phyloP scores from a whole-genome alignment of 2,329 filamentous ascomycete species.

The Alternaria sp. region DNA sequence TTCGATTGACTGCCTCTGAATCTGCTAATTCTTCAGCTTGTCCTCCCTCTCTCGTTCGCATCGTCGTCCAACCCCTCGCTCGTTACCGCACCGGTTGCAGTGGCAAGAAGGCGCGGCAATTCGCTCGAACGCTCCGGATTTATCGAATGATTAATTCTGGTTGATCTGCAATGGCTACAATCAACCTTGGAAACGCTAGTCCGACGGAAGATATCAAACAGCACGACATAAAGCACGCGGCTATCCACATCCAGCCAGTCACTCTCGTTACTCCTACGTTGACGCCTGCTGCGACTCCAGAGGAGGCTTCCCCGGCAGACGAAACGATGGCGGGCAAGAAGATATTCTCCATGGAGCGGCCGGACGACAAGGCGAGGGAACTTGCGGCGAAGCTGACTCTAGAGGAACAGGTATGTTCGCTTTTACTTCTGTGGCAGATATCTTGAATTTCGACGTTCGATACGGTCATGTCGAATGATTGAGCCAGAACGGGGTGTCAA shows the following conservation, averaged over 20 bases:
- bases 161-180: slow-evolving; percentile 40
- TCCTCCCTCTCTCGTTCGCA: slow-evolving; percentile 12
- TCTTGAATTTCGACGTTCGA: neutral
- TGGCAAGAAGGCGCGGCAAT: slow-evolving; percentile 36
- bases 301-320: slow-evolving; percentile 31
- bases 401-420: slow-evolving; percentile 48
- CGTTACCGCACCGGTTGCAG: slow-evolving; percentile 16
- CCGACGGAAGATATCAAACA: slow-evolving; percentile 31
- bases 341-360: slow-evolving; percentile 37
- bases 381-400: slow-evolving; percentile 45
- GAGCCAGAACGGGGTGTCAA: neutral
- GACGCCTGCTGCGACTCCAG: slow-evolving; percentile 38
- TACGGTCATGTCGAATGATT: neutral
- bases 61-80: neutral
- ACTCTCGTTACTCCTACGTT: slow-evolving; percentile 32
- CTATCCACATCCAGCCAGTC: slow-evolving; percentile 39
- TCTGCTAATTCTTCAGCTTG: slow-evolving; percentile 17
- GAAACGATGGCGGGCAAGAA: slow-evolving; percentile 44
- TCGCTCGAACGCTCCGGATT: slow-evolving; percentile 32
- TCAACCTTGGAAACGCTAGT: slow-evolving; percentile 37
- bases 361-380: slow-evolving; percentile 43
- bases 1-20: slow-evolving; percentile 22
- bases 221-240: slow-evolving; percentile 42
- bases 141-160: slow-evolving; percentile 21
- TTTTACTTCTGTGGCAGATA: slow-evolving; percentile 6